phyloP scores from a whole-genome alignment of 306 rosid species.

The Geum urbanum region DNA sequence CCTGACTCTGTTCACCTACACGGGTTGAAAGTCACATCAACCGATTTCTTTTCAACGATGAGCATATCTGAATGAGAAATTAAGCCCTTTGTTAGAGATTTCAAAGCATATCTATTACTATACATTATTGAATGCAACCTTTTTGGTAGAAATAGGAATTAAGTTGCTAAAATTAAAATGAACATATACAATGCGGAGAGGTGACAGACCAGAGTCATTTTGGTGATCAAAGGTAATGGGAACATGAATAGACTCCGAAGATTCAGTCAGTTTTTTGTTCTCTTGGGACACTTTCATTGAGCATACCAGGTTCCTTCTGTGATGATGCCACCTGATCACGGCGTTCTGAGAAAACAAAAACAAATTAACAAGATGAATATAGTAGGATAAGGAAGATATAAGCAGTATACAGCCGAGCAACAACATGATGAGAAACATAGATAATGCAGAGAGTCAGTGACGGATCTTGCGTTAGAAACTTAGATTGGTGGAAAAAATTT shows the following conservation, averaged over 20 bases:
- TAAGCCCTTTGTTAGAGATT: constrained; percentile 14
- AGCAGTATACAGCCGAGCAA: not conserved
- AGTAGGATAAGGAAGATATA: not conserved
- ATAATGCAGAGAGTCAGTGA: constrained; percentile 3
- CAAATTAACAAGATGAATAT: constrained; percentile 12
- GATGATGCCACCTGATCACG: constrained; percentile 18
- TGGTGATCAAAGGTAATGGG: constrained; percentile 12
- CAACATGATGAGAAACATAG: not conserved
- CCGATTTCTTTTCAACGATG: not conserved
- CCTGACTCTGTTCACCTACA: not conserved
- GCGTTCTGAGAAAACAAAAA: constrained; percentile 14
- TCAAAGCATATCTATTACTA: not conserved
- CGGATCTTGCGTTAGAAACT: no score
- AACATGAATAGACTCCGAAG: constrained; percentile 5
- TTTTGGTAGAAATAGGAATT: not conserved
- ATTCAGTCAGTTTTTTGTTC: constrained; percentile 14
- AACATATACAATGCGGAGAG: not conserved
- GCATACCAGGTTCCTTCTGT: constrained; percentile 8
- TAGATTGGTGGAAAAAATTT: no score
- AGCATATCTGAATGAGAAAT: constrained; percentile 30
- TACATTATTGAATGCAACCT: not conserved
- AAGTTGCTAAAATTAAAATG: not conserved
- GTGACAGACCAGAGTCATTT: constrained; percentile 15
- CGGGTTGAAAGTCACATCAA: not conserved
- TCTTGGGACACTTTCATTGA: constrained; percentile 13